Evolutionary conservation across 179 eudicot species (phyloP).

Genomic region (Vitellaria paradoxa): DNA sequence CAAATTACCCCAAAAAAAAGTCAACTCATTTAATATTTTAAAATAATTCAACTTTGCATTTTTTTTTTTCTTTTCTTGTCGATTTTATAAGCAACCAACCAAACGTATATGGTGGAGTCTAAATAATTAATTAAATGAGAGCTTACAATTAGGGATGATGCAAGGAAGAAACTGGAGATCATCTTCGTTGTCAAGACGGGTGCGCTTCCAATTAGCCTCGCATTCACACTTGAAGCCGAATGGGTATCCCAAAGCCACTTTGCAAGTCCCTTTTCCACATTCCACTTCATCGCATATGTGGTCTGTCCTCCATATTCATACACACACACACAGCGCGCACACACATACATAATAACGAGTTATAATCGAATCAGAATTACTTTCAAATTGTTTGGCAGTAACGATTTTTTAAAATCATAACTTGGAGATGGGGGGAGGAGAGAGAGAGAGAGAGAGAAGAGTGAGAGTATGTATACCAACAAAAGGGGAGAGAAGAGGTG

Average conservation of each 20-base stretch:
- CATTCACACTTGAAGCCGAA: slow-evolving; percentile 40
- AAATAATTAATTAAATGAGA: too few species aligned
- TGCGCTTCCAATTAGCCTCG: slow-evolving; percentile 35
- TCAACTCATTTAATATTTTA: too few species aligned
- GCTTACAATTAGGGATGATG: slow-evolving; percentile 36
- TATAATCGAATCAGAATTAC: too few species aligned
- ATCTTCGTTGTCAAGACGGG: slow-evolving; percentile 23
- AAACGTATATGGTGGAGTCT: too few species aligned
- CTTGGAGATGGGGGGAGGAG: neutral
- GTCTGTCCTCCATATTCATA: slow-evolving; percentile 12
- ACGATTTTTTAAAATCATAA: too few species aligned
- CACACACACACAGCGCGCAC: neutral
- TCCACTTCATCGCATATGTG: slow-evolving; percentile 34
- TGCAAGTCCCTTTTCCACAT: slow-evolving; percentile 43
- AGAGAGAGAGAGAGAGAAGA: neutral
- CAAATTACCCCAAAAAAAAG: too few species aligned
- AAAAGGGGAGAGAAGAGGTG: slow-evolving; percentile 27
- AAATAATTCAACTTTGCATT: too few species aligned
- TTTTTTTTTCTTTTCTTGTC: too few species aligned
- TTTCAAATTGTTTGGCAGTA: too few species aligned
- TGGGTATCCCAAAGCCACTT: slow-evolving; percentile 22
- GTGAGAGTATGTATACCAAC: slow-evolving; percentile 15
- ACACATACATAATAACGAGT: too few species aligned
- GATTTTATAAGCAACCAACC: too few species aligned
- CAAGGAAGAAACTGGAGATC: slow-evolving; percentile 39